A percentile compares a stretch with the other conserved stretches of the same genome.
These are phyloP conservation scores for Hypoxylon sp. DNA, from an alignment of 2,329 filamentous ascomycete genomes.

Conservation along the genomic window DNA sequence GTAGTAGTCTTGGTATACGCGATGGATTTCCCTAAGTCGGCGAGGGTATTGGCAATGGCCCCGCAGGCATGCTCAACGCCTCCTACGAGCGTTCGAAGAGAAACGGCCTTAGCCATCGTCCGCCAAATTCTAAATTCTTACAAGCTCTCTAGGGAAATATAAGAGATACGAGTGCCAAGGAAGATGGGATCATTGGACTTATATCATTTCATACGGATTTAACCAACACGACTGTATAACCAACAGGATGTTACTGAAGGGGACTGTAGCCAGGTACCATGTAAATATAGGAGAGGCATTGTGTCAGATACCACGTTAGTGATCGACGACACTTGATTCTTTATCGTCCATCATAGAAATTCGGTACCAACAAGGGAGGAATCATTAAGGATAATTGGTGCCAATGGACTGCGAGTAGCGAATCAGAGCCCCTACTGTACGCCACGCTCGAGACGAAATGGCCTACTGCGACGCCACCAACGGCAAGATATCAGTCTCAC, in stretches of 20 bases:
- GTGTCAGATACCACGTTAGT: background rate
- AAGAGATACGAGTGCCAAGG: background rate
- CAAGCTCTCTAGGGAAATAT: background rate
- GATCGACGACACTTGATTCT: constrained; percentile 2
- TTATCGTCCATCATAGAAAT: background rate
- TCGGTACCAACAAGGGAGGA: constrained; percentile 10
- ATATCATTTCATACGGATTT: background rate
- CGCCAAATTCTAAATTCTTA: background rate
- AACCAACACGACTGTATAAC: background rate
- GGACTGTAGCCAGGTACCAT: background rate
- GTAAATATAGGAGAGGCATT: background rate
- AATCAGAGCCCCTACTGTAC: background rate
- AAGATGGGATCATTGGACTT: background rate
- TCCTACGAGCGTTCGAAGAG: constrained; percentile 27
- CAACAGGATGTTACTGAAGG: background rate
- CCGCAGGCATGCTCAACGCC: constrained; percentile 31
- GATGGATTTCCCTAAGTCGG: constrained; percentile 26
- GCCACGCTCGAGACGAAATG: background rate
- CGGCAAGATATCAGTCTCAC: background rate
- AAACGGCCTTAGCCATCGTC: constrained; percentile 28
- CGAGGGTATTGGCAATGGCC: constrained; percentile 26
- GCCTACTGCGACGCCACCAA: constrained; percentile 15
- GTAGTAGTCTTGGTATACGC: constrained; percentile 23
- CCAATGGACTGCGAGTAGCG: constrained; percentile 23
- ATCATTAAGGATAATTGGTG: constrained; percentile 14